These are phyloP conservation scores for Sarocladiaceae sp. DNA, from an alignment of 2,329 filamentous ascomycete genomes.

Conservation along the genomic window DNA sequence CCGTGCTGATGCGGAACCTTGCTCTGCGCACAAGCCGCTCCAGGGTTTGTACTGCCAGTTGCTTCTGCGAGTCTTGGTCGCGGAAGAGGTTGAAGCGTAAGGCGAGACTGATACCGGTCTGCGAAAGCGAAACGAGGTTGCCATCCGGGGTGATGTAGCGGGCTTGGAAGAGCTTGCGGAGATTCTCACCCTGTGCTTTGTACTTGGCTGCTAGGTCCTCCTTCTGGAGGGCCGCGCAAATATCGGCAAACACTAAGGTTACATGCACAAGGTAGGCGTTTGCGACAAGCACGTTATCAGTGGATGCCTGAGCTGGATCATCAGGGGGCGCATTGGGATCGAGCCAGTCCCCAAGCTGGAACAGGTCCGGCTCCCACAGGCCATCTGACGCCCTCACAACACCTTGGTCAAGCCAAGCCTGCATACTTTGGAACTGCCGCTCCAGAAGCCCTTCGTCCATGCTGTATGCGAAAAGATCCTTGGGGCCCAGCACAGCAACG, in stretches of 20 bases:
- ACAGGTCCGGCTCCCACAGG: conserved; percentile 31
- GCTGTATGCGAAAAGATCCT: conserved; percentile 31
- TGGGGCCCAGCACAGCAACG: conserved; percentile 33
- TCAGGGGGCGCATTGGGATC: conserved; percentile 38
- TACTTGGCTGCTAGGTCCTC: neutral
- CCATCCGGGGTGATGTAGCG: neutral
- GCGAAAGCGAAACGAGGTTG: neutral
- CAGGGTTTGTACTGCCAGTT: conserved; percentile 6
- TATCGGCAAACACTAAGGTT: conserved; percentile 24
- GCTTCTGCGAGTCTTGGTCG: conserved; percentile 12
- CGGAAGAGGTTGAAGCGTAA: conserved; percentile 31
- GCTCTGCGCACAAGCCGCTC: neutral
- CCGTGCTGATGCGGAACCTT: conserved; percentile 30
- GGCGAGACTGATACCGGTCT: conserved; percentile 17
- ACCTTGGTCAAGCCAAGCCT: conserved; percentile 31
- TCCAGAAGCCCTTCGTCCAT: conserved; percentile 29
- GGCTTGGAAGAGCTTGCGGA: neutral
- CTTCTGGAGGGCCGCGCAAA: neutral
- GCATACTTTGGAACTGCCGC: conserved; percentile 33
- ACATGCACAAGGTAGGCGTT: conserved; percentile 41
- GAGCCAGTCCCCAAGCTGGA: conserved; percentile 42
- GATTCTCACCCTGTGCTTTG: neutral
- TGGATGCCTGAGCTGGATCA: conserved; percentile 31
- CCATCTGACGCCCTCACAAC: conserved; percentile 26
- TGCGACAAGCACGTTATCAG: conserved; percentile 33